Percentiles rank a stretch among this genome's conserved stretches.
These are phyloP conservation scores for Colletotrichum scovillei DNA, from an alignment of 2,329 filamentous ascomycete species.

Conservation along the genomic window DNA sequence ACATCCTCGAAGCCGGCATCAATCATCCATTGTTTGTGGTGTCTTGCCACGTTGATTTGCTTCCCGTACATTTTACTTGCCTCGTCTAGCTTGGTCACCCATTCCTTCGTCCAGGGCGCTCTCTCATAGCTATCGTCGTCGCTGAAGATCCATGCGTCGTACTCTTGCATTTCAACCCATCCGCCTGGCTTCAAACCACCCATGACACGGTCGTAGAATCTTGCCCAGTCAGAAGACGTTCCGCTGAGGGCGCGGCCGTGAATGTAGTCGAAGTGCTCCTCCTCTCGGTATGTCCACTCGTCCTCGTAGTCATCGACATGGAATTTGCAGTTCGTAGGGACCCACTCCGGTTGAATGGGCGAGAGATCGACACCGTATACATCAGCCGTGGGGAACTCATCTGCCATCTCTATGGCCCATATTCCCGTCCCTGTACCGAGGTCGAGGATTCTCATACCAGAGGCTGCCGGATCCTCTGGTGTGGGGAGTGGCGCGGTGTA, in stretches of 20 bases:
- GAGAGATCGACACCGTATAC: constrained; percentile 68
- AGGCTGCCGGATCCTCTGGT: constrained; percentile 41
- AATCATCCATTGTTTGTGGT: constrained; percentile 51
- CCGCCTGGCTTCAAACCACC: constrained; percentile 47
- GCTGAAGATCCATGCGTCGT: constrained; percentile 51
- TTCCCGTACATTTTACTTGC: constrained; percentile 51
- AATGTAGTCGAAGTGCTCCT: constrained; percentile 52
- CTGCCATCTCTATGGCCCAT: constrained; percentile 59
- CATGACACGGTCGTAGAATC: constrained; percentile 45
- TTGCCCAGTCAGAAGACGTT: constrained; percentile 46
- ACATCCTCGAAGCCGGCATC: constrained; percentile 52
- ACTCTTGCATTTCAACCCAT: constrained; percentile 52
- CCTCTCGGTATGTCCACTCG: constrained; percentile 52
- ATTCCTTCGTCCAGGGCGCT: constrained; percentile 52
- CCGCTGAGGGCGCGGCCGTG: constrained; percentile 45
- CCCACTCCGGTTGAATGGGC: constrained; percentile 66
- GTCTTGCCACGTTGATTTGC: constrained; percentile 50
- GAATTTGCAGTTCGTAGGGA: constrained; percentile 72
- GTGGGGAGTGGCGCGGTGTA: constrained; percentile 42
- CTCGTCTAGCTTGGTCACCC: constrained; percentile 49
- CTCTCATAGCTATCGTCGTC: constrained; percentile 51
- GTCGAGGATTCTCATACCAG: constrained; percentile 59
- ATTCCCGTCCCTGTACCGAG: constrained; percentile 72
- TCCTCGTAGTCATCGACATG: constrained; percentile 74
- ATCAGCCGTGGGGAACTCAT: constrained; percentile 59